Conservation (phyloP, 345 rosid genomes). For the Brassica cretica region DNA sequence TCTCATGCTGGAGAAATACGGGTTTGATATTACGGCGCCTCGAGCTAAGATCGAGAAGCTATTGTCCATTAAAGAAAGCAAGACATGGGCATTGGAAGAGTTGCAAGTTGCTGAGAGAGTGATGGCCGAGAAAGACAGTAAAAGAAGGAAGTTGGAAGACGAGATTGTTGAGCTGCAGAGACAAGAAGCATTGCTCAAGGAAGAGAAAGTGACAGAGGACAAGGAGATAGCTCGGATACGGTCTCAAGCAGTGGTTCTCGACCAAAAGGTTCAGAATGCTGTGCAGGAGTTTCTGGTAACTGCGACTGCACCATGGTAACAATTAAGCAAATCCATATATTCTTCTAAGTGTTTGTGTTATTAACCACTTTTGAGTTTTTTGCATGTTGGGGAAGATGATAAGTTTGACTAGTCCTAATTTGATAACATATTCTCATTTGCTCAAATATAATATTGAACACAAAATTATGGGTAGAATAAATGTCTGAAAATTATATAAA, state of each 20-base stretch:
- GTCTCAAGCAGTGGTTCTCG: conserved; percentile 25
- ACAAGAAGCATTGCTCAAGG: conserved; percentile 33
- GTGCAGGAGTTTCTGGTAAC: conserved; percentile 37
- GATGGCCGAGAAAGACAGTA: conserved; percentile 37
- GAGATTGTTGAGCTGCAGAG: conserved; percentile 48
- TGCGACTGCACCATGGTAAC: conserved; percentile 55
- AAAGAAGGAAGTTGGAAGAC: conserved; percentile 38
- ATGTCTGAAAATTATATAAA: no score
- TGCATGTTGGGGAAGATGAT: no score
- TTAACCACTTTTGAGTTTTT: no score
- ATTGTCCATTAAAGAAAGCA: conserved; percentile 47
- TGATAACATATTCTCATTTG: no score
- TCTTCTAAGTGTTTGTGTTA: no score
- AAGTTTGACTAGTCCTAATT: no score
- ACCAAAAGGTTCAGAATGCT: conserved; percentile 26
- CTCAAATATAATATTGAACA: no score
- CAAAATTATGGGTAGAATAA: no score
- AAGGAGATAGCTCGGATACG: conserved; percentile 39
- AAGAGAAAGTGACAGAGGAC: conserved; percentile 35
- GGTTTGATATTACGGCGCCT: conserved; percentile 54
- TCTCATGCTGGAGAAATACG: conserved; percentile 56
- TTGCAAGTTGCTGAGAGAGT: conserved; percentile 40
- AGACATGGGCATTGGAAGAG: conserved; percentile 39
- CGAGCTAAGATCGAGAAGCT: conserved; percentile 46
- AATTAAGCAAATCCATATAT: neutral